phyloP scores from a whole-genome alignment of 192 early-diverging fungal genomes.

The Backusella sp. region DNA sequence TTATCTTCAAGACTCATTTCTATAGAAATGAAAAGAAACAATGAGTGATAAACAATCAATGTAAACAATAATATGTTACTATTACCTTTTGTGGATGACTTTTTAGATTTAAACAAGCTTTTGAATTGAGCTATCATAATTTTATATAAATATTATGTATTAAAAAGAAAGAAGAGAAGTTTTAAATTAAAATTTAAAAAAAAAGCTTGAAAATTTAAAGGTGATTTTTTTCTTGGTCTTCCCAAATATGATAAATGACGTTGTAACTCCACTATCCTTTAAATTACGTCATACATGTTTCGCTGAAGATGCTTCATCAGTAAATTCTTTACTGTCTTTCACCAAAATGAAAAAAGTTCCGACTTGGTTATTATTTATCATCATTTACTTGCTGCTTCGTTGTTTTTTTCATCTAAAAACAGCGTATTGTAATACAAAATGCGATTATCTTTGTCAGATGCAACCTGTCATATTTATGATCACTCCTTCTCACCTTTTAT shows the following conservation, averaged over 20 bases:
- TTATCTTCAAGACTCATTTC: slow-evolving; percentile 2
- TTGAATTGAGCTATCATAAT: slow-evolving; percentile 9
- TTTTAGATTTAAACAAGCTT: slow-evolving; percentile 10
- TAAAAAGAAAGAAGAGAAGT: neutral
- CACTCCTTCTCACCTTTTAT: neutral
- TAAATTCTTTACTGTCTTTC: neutral
- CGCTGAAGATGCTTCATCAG: neutral
- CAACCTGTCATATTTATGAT: neutral
- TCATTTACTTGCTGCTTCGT: neutral
- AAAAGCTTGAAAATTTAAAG: neutral
- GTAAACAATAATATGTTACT: neutral
- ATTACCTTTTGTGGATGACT: neutral
- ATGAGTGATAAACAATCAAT: neutral
- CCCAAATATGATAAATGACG: neutral
- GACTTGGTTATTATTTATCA: neutral
- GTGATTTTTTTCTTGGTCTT: neutral
- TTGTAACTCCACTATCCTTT: neutral
- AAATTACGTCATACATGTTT: slow-evolving; percentile 5
- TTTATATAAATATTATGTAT: neutral
- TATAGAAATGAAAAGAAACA: neutral
- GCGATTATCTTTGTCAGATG: neutral
- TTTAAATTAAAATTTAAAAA: neutral
- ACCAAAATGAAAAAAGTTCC: neutral
- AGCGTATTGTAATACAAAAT: neutral
- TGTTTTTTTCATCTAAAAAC: neutral